phyloP scores from a whole-genome alignment of 2,329 filamentous ascomycete species.

The Sphaerulina vaccinii region DNA sequence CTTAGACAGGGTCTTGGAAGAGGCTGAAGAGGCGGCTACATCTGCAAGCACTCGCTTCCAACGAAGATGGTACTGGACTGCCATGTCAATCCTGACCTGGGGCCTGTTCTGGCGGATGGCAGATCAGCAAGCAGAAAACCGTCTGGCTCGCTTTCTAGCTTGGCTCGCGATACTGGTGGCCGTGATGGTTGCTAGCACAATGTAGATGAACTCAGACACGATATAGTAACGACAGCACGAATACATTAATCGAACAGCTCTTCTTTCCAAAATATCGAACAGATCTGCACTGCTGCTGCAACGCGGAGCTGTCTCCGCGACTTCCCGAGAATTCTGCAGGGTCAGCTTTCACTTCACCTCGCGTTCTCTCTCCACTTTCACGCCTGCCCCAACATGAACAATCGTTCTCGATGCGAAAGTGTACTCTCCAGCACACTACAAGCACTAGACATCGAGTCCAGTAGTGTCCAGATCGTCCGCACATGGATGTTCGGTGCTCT shows the following conservation, averaged over 20 bases:
- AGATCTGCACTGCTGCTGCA: too few species aligned
- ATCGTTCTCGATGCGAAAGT: background rate
- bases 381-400: background rate
- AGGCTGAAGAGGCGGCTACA: conserved; percentile 12
- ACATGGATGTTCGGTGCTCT: background rate
- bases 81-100: conserved; percentile 30
- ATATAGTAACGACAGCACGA: background rate
- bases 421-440: background rate
- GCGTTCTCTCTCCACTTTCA: background rate
- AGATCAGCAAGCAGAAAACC: conserved; percentile 25
- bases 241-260: background rate
- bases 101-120: conserved; percentile 32
- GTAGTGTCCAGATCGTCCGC: background rate
- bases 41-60: conserved; percentile 19
- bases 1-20: conserved; percentile 3
- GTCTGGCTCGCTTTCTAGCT: conserved; percentile 25
- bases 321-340: background rate
- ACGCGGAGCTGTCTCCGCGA: too few species aligned
- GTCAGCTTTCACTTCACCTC: background rate
- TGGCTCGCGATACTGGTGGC: conserved; percentile 28
- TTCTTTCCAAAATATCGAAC: background rate
- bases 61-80: conserved; percentile 26
- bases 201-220: conserved; percentile 18
- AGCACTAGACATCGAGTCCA: background rate
- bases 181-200: conserved; percentile 20